Conservation (phyloP, 371 early-diverging fungal genomes). For the Mortierella sp. region DNA sequence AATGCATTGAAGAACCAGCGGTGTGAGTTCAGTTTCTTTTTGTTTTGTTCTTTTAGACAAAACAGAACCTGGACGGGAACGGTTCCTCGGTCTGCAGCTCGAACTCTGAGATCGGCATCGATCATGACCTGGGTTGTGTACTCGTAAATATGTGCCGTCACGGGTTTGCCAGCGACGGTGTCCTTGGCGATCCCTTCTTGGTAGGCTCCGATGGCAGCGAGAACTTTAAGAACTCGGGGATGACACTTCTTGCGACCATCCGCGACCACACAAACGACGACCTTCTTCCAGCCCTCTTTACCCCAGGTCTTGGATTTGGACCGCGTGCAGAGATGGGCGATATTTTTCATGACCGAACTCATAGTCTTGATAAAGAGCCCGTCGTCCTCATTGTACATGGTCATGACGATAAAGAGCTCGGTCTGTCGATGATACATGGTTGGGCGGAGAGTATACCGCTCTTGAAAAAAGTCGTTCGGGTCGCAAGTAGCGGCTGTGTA, state of each 20-base stretch:
- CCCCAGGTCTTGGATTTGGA: constrained; percentile 72
- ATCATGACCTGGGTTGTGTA: constrained; percentile 78
- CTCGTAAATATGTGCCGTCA: constrained; percentile 85
- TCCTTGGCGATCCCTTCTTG: constrained; percentile 78
- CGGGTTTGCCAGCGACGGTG: constrained; percentile 65
- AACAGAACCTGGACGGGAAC: constrained; percentile 86
- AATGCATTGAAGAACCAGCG: constrained; percentile 91
- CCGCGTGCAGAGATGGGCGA: constrained; percentile 76
- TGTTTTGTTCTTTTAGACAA: constrained; percentile 87
- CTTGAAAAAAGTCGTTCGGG: constrained; percentile 61
- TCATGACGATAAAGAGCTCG: constrained; percentile 75
- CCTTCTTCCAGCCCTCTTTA: constrained; percentile 83
- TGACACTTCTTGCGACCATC: constrained; percentile 82
- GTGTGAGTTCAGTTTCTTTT: constrained; percentile 90
- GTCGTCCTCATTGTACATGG: constrained; percentile 78
- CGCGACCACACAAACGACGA: constrained; percentile 85
- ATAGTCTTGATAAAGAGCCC: constrained; percentile 79
- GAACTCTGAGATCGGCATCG: constrained; percentile 60
- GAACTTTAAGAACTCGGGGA: constrained; percentile 61
- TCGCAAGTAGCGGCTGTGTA: constrained; percentile 81
- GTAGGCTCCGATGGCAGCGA: constrained; percentile 76
- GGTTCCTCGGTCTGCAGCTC: constrained; percentile 54
- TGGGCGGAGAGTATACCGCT: constrained; percentile 61
- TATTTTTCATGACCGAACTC: constrained; percentile 82
- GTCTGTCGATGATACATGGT: constrained; percentile 61